phyloP scores from a whole-genome alignment of 225 moss, liverwort and hornwort species.

The Marchantia paleacea region DNA sequence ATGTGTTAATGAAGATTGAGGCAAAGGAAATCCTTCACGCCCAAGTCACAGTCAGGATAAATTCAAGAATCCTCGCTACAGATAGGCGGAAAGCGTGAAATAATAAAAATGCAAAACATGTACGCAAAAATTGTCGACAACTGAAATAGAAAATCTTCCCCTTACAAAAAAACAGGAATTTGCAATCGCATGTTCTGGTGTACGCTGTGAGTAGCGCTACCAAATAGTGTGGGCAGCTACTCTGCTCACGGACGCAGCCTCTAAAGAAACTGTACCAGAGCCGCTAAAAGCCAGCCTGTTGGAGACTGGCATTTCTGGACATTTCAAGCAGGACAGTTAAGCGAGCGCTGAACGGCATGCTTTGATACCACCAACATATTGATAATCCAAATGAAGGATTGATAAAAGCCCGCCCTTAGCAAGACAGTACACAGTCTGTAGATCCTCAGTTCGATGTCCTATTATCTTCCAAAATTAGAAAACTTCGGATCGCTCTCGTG shows the following conservation, averaged over 20 bases:
- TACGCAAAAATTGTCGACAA: neutral
- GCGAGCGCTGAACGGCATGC: neutral
- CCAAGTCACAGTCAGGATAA: neutral
- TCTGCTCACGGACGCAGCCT: neutral
- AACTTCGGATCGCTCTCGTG: neutral
- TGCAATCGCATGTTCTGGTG: neutral
- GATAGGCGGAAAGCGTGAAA: neutral
- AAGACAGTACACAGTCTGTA: neutral
- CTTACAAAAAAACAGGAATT: neutral
- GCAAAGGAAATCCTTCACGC: neutral
- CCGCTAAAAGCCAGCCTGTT: neutral
- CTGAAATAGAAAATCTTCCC: neutral
- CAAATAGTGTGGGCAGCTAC: neutral
- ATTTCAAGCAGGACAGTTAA: neutral
- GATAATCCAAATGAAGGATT: neutral
- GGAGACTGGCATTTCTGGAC: neutral
- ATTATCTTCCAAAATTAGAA: neutral
- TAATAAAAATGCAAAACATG: neutral
- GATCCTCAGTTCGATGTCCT: neutral
- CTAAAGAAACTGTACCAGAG: neutral
- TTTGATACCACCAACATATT: neutral
- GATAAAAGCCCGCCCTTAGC: neutral
- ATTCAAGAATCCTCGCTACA: neutral
- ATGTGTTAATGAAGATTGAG: neutral
- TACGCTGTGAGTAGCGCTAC: constrained; percentile 5